Evolutionary conservation across 805 yeast genomes (phyloP), one percentile per base, ranked within the genome.

Genomic region (Yarrowia divulgata): DNA sequence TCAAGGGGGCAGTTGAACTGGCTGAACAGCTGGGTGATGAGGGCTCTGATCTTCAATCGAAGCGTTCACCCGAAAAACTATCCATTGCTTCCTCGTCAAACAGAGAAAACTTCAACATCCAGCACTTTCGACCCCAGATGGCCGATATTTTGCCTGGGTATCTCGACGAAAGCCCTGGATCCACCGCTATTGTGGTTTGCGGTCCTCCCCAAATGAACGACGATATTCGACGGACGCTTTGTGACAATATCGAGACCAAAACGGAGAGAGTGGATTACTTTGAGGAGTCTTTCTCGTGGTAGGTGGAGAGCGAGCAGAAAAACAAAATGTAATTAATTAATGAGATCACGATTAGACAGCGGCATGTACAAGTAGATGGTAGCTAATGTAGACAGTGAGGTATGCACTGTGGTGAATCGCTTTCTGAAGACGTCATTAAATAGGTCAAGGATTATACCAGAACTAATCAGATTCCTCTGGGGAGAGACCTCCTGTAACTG

Each of bases 281-380:
- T 75, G 95, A 90, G 75, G 92, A 89, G 75, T 79, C 88, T 54
- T 91, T 89, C 78, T 81, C 84, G 14, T 90, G 94, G 94, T 86
- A 45, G 14, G 4, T 2, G 3, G 3, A 54, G 19, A 23, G n/a
- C 16, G 13, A 13, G 40, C 16, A 2, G 16, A 14, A 16, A 40
- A n/a, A n/a, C n/a, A n/a, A 40, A 8, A n/a, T 16, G 37, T 34
- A 34, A 34, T 7, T 9, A 8, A 34, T 34, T 7, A 8, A 8
- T 9, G 10, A 34, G 10, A 34, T 7, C 37, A 8, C 37, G 8
- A 34, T 9, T 34, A 8, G 8, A 34, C n/a, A n/a, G n/a, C n/a
- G n/a, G n/a, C n/a, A n/a, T n/a, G n/a, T n/a, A n/a, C n/a, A n/a
- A n/a, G n/a, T n/a, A n/a, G n/a, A n/a, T n/a, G n/a, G n/a, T n/a